Evolutionary conservation across 2,329 filamentous ascomycete species (phyloP).

Genomic region (Exserohilum rostratum): DNA sequence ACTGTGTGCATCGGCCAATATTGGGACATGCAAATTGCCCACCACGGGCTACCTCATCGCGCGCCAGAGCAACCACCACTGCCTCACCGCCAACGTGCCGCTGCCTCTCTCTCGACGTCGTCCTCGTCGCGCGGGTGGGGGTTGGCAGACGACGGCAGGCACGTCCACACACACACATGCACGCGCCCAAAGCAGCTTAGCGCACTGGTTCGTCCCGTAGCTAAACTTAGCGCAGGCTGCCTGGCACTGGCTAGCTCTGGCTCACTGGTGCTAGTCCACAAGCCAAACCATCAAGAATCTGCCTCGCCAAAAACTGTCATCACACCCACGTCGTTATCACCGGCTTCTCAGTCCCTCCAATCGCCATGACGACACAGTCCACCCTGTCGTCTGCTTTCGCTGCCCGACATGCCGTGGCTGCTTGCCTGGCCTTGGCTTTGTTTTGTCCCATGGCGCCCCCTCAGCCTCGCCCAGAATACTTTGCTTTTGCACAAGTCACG

Average conservation of each 20-base stretch:
- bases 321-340: constrained; percentile 4
- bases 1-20: constrained; percentile 7
- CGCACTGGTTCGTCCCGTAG: constrained; percentile 10
- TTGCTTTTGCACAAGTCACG: background rate
- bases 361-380: constrained; percentile 15
- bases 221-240: constrained; percentile 19
- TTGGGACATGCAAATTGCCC: constrained; percentile 1
- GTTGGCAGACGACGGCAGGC: background rate
- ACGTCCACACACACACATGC: background rate
- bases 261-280: constrained; percentile 12
- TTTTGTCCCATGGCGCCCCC: background rate
- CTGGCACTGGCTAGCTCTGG: constrained; percentile 2
- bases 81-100: constrained; percentile 8
- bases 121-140: background rate
- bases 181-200: constrained; percentile 4
- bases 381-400: constrained; percentile 10
- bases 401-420: background rate
- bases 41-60: background rate
- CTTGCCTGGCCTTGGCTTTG: constrained; percentile 2
- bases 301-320: constrained; percentile 26
- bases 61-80: too few relatives aligned
- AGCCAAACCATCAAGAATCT: constrained; percentile 20
- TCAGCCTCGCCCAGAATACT: constrained; percentile 16
- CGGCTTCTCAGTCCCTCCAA: background rate
- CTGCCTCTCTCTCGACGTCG: constrained; percentile 8